phyloP scores from a whole-genome alignment of 352 stramenopile species.

The Pelagophyceae sp. region DNA sequence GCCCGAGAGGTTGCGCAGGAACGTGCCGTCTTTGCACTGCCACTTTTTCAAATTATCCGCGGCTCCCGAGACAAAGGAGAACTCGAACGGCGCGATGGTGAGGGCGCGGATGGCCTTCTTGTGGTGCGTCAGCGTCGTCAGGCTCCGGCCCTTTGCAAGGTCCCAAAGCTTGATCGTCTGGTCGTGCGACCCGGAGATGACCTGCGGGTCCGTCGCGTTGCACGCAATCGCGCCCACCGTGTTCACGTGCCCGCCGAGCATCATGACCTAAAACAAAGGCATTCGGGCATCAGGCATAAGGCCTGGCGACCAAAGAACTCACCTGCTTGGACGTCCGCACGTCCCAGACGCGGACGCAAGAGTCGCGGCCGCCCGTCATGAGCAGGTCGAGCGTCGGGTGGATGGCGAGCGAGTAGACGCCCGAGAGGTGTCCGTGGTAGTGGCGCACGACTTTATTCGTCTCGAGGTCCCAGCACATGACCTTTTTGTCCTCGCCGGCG shows the following conservation, averaged over 20 bases:
- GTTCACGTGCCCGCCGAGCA: constrained; percentile 89
- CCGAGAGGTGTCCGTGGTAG: constrained; percentile 98
- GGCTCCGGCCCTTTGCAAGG: constrained; percentile 89
- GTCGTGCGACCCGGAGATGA: constrained; percentile 75
- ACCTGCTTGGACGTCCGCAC: constrained; percentile 97
- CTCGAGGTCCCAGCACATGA: constrained; percentile 97
- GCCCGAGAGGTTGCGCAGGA: constrained; percentile 90
- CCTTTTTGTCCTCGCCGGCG: constrained; percentile 96
- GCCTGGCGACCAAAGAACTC: no score
- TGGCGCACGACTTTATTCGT: constrained; percentile 98
- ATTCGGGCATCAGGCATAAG: no score
- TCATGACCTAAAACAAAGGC: no score
- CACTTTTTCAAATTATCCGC: constrained; percentile 98
- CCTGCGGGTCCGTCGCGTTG: constrained; percentile 89
- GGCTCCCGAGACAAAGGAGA: constrained; percentile 90
- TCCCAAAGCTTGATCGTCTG: constrained; percentile 96
- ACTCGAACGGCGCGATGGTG: constrained; percentile 62
- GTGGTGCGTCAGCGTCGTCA: constrained; percentile 98
- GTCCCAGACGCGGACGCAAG: constrained; percentile 86
- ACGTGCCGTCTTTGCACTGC: constrained; percentile 84
- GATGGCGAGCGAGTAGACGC: constrained; percentile 90
- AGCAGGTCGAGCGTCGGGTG: constrained; percentile 97
- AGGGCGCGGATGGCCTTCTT: constrained; percentile 93
- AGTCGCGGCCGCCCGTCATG: constrained; percentile 86
- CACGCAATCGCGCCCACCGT: constrained; percentile 88